Base-by-base conservation (phyloP, 306 rosid genomes). In the Sindora glabra region DNA sequence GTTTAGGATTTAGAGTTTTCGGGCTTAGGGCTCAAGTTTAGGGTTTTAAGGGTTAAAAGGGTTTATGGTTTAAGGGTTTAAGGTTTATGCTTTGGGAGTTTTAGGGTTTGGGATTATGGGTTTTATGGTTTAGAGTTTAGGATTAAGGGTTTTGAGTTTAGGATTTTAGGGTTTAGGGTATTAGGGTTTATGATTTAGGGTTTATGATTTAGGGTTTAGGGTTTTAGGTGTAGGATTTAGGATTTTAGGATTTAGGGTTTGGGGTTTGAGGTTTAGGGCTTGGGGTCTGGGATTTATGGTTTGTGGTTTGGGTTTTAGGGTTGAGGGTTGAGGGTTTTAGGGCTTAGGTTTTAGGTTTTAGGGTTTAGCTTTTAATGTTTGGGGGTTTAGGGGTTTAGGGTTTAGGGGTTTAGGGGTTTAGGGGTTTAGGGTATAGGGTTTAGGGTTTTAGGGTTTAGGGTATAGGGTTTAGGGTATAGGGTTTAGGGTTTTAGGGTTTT, bases 281-380 rank as follows among this genome's bases (percentile, higher is more conserved):
- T 41, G 24, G 39, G 66, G 66, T 41, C 42, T 42, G 25, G 66
- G 66, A 53, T 25, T 59, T 59, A 3, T 39, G 49, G 64, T 21
- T 59, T 59, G 1, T 49, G 64, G 41, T 60, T 60, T 60, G 29
- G 66, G 66, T 55, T 62, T 62, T 62, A 18, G 55, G 44, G 52
- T 45, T 45, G 2, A 32, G 56, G 45, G 27, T 45, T 62, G 9
- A 29, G 67, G 67, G 55, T 62, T 44, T 30, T n/a, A 45, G 67
- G 67, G 67, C 30, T 62, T 47, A 29, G 33, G 67, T 29, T 46
- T 62, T 62, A 8, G 67, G 55, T 26, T 61, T 61, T 48, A 47
- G 67, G 56, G 67, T 62, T 62, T 45, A 62, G 67, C 56, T 55
- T 62, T 61, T 44, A 32, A n/a, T n/a, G n/a, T n/a, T n/a, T n/a